Conservation (phyloP, 1,284 basidiomycete species). For the Grifola frondosa region DNA sequence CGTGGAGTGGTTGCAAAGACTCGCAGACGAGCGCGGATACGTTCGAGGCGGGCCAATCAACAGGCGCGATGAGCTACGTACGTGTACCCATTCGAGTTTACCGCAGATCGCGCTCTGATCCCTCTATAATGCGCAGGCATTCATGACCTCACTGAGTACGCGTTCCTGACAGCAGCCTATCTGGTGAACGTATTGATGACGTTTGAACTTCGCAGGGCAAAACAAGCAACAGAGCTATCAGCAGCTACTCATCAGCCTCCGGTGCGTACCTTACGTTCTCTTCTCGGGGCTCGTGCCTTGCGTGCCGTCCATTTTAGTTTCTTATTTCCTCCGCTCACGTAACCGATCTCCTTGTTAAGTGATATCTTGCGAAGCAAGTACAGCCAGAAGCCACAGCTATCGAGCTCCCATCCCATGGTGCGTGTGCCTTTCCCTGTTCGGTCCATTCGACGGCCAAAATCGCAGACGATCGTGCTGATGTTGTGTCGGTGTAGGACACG, state of each 20-base stretch:
- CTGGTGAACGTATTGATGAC: no score
- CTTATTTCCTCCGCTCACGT: not conserved
- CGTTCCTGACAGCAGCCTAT: constrained; percentile 5
- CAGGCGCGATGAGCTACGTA: constrained; percentile 86
- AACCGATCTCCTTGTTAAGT: constrained; percentile 28
- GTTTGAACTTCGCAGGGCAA: constrained; percentile 48
- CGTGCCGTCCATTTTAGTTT: constrained; percentile 1
- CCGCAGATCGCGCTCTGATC: no score
- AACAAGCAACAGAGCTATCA: constrained; percentile 80
- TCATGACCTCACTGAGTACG: constrained; percentile 64
- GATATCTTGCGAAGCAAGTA: constrained; percentile 66
- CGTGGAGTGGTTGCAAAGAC: constrained; percentile 92
- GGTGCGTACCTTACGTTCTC: constrained; percentile 35
- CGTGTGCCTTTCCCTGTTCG: constrained; percentile 21
- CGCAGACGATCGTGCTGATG: constrained; percentile 2
- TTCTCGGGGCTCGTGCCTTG: not conserved
- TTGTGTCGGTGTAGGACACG: constrained; percentile 42
- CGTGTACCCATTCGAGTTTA: constrained; percentile 80
- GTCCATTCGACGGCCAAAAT: no score
- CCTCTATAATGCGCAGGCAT: no score
- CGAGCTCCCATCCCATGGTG: constrained; percentile 78
- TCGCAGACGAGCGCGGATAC: constrained; percentile 92
- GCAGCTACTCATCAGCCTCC: constrained; percentile 72
- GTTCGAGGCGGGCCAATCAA: constrained; percentile 75
- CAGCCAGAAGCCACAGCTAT: constrained; percentile 81